Base-by-base conservation (phyloP, 345 rosid genomes). In the Gossypium anomalum region DNA sequence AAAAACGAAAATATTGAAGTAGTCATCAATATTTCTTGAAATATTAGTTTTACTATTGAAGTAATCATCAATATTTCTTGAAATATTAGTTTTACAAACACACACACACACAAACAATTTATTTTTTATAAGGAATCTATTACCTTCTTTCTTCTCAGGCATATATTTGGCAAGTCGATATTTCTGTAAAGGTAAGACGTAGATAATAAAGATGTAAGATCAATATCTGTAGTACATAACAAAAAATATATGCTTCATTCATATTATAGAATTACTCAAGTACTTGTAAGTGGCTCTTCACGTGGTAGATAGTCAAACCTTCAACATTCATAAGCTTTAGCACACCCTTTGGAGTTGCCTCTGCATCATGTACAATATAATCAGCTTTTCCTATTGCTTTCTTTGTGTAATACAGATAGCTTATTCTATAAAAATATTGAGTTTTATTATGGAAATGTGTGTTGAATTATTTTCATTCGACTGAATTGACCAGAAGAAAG, bases 231-330 rank as follows among this genome's bases (percentile, higher is more conserved):
- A 74, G 58, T 60, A 45, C 23, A 7, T 55, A 45, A 70, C 47
- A 51, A 60, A 70, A 8, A 60, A 77, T 23, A 51, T 77, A 59
- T 44, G 61, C 75, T 65, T 77, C 57, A 66, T 22, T 62, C 62
- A 29, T 55, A 53, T 74, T 25, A 58, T 19, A 59, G 67, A 72
- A 49, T 63, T 43, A 23, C 52, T 76, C 23, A 27, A 27, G 70
- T 82, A 91, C 98, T 94, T 91, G 98, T 62, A 93, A 83, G 82
- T 93, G 98, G 89, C 98, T 93, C 80, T 93, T 93, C 29, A 91
- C 97, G 74, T 93, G 95, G 82, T 93, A 91, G 64, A 91, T 93
- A 25, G 98, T 93, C 89, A 93, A 84, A 75, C 93, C 91, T 80
- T 90, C 90, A 59, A 84, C 90, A 76, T 90, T 90, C 98, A 91